These are phyloP conservation scores for Candida silvatica DNA, from an alignment of 805 yeast genomes.

Conservation along the genomic window DNA sequence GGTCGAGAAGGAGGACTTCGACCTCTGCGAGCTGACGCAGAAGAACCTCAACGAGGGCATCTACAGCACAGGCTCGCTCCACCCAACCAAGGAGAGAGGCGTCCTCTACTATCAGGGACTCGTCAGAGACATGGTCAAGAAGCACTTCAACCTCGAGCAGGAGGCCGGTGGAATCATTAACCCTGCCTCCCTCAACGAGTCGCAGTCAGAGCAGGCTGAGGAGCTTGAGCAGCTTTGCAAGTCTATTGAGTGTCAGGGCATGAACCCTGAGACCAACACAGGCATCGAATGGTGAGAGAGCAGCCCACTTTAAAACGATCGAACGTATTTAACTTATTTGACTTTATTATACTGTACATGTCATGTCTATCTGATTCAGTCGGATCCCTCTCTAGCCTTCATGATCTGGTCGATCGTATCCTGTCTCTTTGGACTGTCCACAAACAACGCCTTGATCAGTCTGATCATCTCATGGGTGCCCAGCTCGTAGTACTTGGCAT, in stretches of 20 bases:
- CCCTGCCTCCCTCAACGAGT: conserved; percentile 41
- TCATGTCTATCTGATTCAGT: not conserved
- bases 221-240: conserved; percentile 44
- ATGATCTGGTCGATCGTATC: conserved; percentile 36
- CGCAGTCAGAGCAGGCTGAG: conserved; percentile 32
- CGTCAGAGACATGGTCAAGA: conserved; percentile 50
- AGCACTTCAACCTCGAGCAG: conserved; percentile 39
- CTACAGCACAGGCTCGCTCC: conserved; percentile 49
- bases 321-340: too few relatives aligned
- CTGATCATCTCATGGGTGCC: conserved; percentile 36
- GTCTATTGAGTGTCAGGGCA: conserved; percentile 41
- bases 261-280: too few relatives aligned
- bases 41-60: conserved; percentile 54
- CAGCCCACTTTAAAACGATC: not conserved
- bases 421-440: conserved; percentile 37
- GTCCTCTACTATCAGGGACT: conserved; percentile 48
- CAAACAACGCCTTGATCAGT: conserved; percentile 34
- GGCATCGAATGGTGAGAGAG: not conserved
- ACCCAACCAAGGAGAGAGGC: conserved; percentile 51
- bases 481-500: conserved; percentile 42
- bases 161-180: conserved; percentile 36
- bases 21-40: conserved; percentile 51
- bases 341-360: too few relatives aligned
- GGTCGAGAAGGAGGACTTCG: conserved; percentile 55
- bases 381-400: conserved; percentile 32